phyloP scores from a whole-genome alignment of 495 filamentous ascomycete genomes.

The Trichoderma gamsii region DNA sequence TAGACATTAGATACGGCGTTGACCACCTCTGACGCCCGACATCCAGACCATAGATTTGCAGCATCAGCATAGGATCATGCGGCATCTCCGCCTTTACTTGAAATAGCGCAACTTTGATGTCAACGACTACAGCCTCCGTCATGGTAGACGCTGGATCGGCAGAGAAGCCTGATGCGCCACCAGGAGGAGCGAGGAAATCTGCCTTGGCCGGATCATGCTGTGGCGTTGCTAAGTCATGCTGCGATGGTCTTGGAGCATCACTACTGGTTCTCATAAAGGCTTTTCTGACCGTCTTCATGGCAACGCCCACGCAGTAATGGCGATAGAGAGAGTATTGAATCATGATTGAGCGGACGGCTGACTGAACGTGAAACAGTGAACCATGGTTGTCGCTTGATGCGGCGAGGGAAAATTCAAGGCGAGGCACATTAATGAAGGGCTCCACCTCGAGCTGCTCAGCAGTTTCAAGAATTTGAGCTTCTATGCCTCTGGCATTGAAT shows the following conservation, averaged over 20 bases:
- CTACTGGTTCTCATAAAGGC: conserved; percentile 56
- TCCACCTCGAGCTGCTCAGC: conserved; percentile 78
- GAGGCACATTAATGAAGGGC: conserved; percentile 77
- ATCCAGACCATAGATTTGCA: conserved; percentile 76
- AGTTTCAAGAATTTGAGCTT: conserved; percentile 83
- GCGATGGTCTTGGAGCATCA: conserved; percentile 24
- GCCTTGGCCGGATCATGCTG: conserved; percentile 21
- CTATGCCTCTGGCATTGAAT: conserved; percentile 72
- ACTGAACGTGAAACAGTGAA: conserved; percentile 79
- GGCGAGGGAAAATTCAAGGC: conserved; percentile 78
- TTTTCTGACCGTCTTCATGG: conserved; percentile 64
- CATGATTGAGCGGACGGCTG: conserved; percentile 68
- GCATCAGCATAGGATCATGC: conserved; percentile 78
- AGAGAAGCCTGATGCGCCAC: conserved; percentile 25
- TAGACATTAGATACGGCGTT: conserved; percentile 67
- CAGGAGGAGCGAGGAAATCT: conserved; percentile 30
- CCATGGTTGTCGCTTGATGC: conserved; percentile 81
- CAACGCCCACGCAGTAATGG: conserved; percentile 85
- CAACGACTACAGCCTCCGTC: conserved; percentile 69
- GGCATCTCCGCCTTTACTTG: conserved; percentile 88
- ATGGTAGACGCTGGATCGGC: conserved; percentile 25
- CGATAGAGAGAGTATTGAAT: conserved; percentile 90
- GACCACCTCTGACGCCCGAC: conserved; percentile 80
- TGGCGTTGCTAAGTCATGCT: conserved; percentile 21
- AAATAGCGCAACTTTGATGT: conserved; percentile 69